A percentile compares a stretch with the other conserved stretches of the same genome.
phyloP scores from a whole-genome alignment of 1,284 basidiomycete genomes.

The Ustilago bromivora region DNA sequence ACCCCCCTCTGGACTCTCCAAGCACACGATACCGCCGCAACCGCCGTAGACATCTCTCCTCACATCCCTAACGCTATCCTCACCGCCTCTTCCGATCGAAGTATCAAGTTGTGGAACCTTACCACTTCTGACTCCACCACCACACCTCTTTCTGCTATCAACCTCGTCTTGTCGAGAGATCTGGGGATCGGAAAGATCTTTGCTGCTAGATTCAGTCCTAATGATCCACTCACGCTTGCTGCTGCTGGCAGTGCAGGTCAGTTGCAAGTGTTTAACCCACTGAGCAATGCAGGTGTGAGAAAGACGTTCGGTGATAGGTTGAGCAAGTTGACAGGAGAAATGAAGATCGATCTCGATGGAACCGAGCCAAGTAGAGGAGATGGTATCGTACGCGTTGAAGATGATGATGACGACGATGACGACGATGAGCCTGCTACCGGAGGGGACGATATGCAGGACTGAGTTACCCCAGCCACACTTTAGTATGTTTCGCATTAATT shows the following conservation, averaged over 20 bases:
- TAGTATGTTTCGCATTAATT: neutral
- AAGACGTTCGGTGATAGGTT: slow-evolving; percentile 70
- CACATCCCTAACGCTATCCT: slow-evolving; percentile 90
- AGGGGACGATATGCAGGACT: slow-evolving; percentile 43
- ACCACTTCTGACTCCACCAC: slow-evolving; percentile 74
- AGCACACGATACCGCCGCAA: slow-evolving; percentile 95
- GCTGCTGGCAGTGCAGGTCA: slow-evolving; percentile 93
- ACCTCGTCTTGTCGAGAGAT: slow-evolving; percentile 87
- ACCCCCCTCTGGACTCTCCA: slow-evolving; percentile 83
- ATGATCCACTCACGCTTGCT: slow-evolving; percentile 91
- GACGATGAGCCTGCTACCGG: slow-evolving; percentile 25
- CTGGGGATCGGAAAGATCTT: slow-evolving; percentile 98
- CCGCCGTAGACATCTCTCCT: slow-evolving; percentile 89
- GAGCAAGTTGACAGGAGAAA: slow-evolving; percentile 15
- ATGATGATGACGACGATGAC: slow-evolving; percentile 50
- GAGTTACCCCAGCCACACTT: neutral
- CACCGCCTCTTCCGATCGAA: slow-evolving; percentile 92
- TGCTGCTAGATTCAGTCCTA: slow-evolving; percentile 87
- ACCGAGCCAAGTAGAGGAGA: slow-evolving; percentile 45
- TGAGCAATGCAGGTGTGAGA: slow-evolving; percentile 69
- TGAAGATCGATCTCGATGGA: slow-evolving; percentile 36
- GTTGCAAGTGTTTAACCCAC: slow-evolving; percentile 89
- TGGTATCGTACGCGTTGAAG: slow-evolving; percentile 47
- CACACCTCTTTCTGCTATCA: slow-evolving; percentile 73
- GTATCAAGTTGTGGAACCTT: slow-evolving; percentile 85